A percentile compares a stretch with the other conserved stretches of the same genome.
These are phyloP conservation scores for Alloascoidea africana DNA, from an alignment of 805 yeast species.

Conservation along the genomic window DNA sequence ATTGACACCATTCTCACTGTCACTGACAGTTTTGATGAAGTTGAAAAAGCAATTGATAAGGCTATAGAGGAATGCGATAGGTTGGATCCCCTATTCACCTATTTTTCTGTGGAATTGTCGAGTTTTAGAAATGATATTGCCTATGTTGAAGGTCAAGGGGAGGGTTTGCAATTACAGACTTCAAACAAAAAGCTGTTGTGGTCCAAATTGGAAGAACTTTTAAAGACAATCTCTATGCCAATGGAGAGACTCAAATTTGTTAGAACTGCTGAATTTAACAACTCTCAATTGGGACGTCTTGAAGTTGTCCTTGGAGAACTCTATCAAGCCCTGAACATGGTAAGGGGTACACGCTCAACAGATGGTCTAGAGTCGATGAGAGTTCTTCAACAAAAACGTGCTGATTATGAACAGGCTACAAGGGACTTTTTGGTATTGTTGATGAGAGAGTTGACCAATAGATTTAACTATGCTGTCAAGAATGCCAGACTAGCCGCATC, in stretches of 20 bases:
- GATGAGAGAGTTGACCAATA: background rate
- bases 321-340: constrained; percentile 49
- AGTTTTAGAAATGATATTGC: constrained; percentile 55
- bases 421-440: constrained; percentile 21
- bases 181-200: constrained; percentile 67
- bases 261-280: constrained; percentile 31
- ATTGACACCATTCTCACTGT: constrained; percentile 38
- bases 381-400: constrained; percentile 54
- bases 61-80: constrained; percentile 39
- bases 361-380: constrained; percentile 46
- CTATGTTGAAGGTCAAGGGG: constrained; percentile 57
- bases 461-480: constrained; percentile 19
- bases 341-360: constrained; percentile 17
- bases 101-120: constrained; percentile 45
- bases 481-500: constrained; percentile 5
- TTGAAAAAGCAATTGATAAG: constrained; percentile 25
- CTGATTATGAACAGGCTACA: constrained; percentile 41
- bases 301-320: constrained; percentile 44
- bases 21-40: constrained; percentile 25
- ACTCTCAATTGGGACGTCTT: constrained; percentile 26
- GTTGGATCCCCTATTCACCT: constrained; percentile 36
- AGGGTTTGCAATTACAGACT: constrained; percentile 72
- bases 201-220: constrained; percentile 50
- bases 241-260: constrained; percentile 34
- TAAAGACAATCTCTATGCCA: constrained; percentile 57